A percentile compares a stretch with the other conserved stretches of the same genome.
Conservation (phyloP, 306 rosid genomes). For the Sechiopsis laciniata region DNA sequence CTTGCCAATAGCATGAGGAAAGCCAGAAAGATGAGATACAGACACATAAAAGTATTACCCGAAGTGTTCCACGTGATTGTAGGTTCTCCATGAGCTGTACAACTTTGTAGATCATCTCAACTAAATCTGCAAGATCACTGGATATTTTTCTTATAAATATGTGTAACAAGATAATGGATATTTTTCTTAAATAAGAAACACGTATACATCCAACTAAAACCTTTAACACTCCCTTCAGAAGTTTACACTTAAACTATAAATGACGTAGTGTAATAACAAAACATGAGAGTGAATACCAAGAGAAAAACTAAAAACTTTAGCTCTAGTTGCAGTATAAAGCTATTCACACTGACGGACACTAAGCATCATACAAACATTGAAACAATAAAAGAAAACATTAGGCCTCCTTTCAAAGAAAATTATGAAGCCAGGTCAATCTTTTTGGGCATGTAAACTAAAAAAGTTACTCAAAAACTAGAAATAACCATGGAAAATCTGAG, state of each 20-base stretch:
- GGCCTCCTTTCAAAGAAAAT: neutral
- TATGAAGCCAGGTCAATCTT: neutral
- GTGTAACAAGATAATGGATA: neutral
- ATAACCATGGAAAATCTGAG: neutral
- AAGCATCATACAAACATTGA: neutral
- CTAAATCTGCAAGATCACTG: conserved; percentile 87
- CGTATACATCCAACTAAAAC: neutral
- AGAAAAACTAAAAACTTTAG: neutral
- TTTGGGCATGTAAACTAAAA: conserved; percentile 2
- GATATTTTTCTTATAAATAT: conserved; percentile 26
- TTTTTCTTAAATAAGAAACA: neutral
- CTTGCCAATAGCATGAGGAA: neutral
- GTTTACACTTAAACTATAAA: neutral
- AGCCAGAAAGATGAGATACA: neutral
- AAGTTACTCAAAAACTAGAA: neutral
- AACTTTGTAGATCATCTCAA: conserved; percentile 69
- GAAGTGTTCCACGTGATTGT: conserved; percentile 75
- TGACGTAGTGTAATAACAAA: neutral
- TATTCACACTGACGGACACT: neutral
- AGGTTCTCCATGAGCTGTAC: conserved; percentile 67
- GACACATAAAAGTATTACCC: conserved; percentile 45
- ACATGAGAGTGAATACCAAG: conserved; percentile 9
- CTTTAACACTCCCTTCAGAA: neutral
- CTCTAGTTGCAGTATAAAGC: neutral
- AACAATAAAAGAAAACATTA: neutral